Conservation (phyloP, 2,329 filamentous ascomycete genomes). For the Pseudopyricularia javanii region DNA sequence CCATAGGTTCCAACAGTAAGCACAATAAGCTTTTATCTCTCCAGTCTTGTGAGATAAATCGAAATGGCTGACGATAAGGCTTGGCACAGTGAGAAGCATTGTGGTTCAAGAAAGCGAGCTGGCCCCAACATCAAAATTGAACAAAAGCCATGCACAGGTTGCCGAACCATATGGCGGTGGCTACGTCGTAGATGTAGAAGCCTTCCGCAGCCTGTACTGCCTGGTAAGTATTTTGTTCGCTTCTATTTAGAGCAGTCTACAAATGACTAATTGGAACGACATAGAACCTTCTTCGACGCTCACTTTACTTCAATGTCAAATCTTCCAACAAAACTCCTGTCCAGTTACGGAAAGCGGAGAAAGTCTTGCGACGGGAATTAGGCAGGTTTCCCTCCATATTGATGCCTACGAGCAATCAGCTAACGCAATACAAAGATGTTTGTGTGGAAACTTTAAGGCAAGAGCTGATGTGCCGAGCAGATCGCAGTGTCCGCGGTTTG, state of each 20-base stretch:
- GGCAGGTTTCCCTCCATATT: not conserved
- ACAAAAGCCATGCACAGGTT: constrained; percentile 34
- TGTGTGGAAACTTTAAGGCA: constrained; percentile 43
- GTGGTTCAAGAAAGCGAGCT: not conserved
- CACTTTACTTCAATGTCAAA: not conserved
- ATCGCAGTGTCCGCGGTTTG: constrained; percentile 39
- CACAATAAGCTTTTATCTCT: not conserved
- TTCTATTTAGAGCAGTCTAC: not conserved
- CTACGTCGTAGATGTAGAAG: constrained; percentile 33
- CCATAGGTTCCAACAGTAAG: constrained; percentile 1
- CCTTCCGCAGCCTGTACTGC: constrained; percentile 36
- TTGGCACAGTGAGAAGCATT: not conserved
- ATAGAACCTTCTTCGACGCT: not conserved
- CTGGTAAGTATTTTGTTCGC: constrained; percentile 18
- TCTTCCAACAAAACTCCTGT: not conserved
- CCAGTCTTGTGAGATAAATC: not conserved
- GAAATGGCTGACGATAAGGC: not conserved
- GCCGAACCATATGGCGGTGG: constrained; percentile 37
- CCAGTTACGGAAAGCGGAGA: not conserved
- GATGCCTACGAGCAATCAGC: not conserved
- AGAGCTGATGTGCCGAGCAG: constrained; percentile 41
- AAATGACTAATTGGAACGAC: not conserved
- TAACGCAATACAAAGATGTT: constrained; percentile 22
- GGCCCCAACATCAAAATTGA: constrained; percentile 6
- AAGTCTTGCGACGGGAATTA: not conserved